Evolutionary conservation across 495 filamentous ascomycete genomes (phyloP).

Genomic region (Sabuloglossum arenarium): DNA sequence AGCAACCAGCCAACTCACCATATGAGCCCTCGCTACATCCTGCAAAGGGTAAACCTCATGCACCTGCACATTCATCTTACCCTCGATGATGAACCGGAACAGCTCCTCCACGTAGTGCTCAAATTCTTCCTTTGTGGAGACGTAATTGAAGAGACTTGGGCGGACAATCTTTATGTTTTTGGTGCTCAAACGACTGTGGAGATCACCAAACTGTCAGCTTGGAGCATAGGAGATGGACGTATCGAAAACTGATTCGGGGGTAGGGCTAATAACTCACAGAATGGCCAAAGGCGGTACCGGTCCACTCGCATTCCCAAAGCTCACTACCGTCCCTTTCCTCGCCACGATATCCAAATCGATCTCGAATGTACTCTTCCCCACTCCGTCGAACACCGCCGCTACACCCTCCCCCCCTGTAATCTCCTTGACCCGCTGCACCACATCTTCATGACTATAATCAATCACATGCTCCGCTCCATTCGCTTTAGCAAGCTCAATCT

Average conservation of each 20-base stretch:
- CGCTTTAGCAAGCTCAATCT: constrained; percentile 43
- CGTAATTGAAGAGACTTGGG: constrained; percentile 53
- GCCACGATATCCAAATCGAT: constrained; percentile 54
- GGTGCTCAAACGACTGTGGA: constrained; percentile 15
- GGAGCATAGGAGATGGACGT: no score
- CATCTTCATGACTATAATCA: constrained; percentile 47
- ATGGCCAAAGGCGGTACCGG: constrained; percentile 58
- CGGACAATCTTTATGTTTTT: constrained; percentile 72
- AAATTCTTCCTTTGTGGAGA: constrained; percentile 57
- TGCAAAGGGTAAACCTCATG: constrained; percentile 68
- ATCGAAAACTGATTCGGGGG: not conserved
- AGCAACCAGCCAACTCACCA: constrained; percentile 16
- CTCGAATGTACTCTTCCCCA: constrained; percentile 79
- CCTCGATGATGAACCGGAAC: constrained; percentile 44
- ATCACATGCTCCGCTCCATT: constrained; percentile 54
- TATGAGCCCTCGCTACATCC: constrained; percentile 55
- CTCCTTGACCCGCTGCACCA: constrained; percentile 42
- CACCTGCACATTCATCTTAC: constrained; percentile 50
- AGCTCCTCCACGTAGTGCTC: constrained; percentile 51
- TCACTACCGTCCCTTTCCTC: constrained; percentile 64
- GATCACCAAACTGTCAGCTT: not conserved
- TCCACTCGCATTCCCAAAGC: constrained; percentile 80
- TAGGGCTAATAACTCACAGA: constrained; percentile 25
- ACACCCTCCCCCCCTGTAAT: constrained; percentile 53
- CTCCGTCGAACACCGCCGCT: constrained; percentile 68